Evolutionary conservation across 2,329 filamentous ascomycete species (phyloP), one percentile per base, ranked within the genome.

Genomic region (Alternaria triticimaculans): DNA sequence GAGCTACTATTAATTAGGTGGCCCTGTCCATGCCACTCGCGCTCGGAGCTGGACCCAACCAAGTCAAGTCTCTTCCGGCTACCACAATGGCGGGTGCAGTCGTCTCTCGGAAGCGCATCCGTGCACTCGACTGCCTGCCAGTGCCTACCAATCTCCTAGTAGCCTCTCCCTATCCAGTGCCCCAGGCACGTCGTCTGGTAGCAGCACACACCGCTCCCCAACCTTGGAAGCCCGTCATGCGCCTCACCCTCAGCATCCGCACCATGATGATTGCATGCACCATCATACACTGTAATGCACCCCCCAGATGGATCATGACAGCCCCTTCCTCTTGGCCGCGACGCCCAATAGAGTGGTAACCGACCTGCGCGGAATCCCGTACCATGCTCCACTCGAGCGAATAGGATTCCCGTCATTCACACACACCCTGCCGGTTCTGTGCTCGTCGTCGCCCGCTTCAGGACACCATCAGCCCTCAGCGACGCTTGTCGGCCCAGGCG

Each of bases 1-100:
- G 61, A 50, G 59, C 64, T 57, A 64, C 67, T 72, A 68, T 69
- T 69, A 67, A 71, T 68, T 66, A 66, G 63, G 37, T 54, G 43
- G 50, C 65, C 37, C 60, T 66, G 60, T 66, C 68, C 71, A 65
- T 67, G 66, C 49, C 66, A 59, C 55, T 57, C 51, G 54, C 53
- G 63, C 62, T 71, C 68, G 68, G 65, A 67, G 67, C 68, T 66
- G 61, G 48, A 25, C 66, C 65, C 48, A 61, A 60, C 30, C 25
- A 9, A 55, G 71, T 28, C 23, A 62, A 61, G 66, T 23, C 28
- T 18, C 44, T 72, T 65, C 73, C 73, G 63, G 62, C 58, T 66
- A 60, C 72, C 72, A 65, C 18, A 37, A 49, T 56, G 51, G 67
- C 71, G 69, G 72, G 58, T 67, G 58, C 64, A 60, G 58, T 41